phyloP scores from a whole-genome alignment of 2,329 filamentous ascomycete species.

The Fusarium musae region DNA sequence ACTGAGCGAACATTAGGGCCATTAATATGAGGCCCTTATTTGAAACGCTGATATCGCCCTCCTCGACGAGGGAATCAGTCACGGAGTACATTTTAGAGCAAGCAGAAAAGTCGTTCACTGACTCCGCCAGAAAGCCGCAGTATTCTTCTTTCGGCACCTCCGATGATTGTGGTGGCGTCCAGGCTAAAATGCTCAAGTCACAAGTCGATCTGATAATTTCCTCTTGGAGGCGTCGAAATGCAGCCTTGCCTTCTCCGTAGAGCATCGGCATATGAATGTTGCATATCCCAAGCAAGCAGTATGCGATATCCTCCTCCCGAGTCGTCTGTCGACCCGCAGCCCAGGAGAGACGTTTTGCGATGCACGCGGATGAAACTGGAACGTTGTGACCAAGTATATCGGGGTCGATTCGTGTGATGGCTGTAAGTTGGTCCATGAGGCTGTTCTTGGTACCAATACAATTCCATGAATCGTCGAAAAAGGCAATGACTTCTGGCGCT shows the following conservation, averaged over 20 bases:
- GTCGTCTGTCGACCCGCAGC: not conserved
- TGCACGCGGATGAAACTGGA: not conserved
- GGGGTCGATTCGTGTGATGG: not conserved
- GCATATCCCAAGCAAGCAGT: not conserved
- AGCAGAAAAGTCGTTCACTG: not conserved
- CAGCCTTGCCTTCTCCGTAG: not conserved
- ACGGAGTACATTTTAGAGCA: not conserved
- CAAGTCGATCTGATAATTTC: not conserved
- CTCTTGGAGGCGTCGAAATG: not conserved
- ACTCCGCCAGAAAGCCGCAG: not conserved
- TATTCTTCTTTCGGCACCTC: not conserved
- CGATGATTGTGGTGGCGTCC: not conserved
- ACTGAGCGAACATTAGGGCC: accelerated
- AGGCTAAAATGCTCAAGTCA: not conserved
- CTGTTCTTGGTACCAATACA: not conserved
- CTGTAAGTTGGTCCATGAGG: not conserved
- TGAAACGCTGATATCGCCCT: not conserved
- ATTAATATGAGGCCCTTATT: not conserved
- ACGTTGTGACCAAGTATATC: not conserved
- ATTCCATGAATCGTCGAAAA: not conserved
- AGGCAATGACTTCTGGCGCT: not conserved
- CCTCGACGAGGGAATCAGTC: not conserved
- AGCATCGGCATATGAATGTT: not conserved
- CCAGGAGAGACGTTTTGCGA: not conserved
- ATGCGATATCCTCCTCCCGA: not conserved